Evolutionary conservation across 108 stramenopile genomes (phyloP).

Genomic region (Poteriospumella lacustris): DNA sequence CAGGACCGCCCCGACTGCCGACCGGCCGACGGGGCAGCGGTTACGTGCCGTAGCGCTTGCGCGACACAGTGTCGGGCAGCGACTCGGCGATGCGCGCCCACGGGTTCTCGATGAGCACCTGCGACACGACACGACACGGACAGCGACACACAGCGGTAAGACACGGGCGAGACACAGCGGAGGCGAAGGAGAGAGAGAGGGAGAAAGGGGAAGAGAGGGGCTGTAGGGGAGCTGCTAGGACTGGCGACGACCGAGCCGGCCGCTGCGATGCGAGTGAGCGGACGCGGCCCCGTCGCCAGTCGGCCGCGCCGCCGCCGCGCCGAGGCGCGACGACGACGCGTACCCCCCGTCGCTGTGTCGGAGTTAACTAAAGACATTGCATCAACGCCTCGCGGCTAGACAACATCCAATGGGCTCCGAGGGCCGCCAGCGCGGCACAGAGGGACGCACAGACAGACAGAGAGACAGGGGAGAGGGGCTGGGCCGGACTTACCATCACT

Average conservation of each 20-base stretch:
- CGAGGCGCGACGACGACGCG: neutral
- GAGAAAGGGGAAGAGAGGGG: neutral
- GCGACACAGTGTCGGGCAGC: neutral
- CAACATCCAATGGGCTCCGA: neutral
- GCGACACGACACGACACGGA: neutral
- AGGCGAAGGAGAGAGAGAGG: neutral
- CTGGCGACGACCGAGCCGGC: neutral
- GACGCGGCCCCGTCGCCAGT: neutral
- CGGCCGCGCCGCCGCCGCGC: neutral
- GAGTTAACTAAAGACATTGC: neutral
- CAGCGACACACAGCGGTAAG: neutral
- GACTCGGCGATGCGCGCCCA: neutral
- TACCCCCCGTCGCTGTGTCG: neutral
- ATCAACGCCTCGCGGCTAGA: neutral
- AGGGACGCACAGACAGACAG: no score
- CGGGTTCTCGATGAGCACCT: slow-evolving; percentile 5
- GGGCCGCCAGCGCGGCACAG: no score
- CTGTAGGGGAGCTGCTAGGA: neutral
- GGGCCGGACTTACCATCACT: no score
- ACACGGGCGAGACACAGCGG: neutral
- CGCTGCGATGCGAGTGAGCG: neutral
- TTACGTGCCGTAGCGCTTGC: slow-evolving; percentile 14
- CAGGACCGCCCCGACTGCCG: no score
- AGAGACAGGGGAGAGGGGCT: no score
- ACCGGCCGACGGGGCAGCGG: no score